Conservation (phyloP, 495 filamentous ascomycete genomes). For the Sporormia fimetaria region DNA sequence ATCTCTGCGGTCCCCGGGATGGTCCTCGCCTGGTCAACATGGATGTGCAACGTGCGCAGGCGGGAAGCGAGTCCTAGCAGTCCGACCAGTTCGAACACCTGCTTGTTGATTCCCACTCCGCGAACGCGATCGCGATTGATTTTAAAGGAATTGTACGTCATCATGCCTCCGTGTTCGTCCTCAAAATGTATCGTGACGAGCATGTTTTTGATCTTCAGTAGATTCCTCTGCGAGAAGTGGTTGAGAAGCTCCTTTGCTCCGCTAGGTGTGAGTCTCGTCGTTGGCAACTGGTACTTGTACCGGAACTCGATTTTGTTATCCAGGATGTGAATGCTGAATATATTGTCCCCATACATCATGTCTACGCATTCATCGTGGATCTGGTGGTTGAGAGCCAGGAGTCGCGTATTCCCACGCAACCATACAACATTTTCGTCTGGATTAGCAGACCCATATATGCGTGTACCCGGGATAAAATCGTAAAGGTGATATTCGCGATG, state of each 20-base stretch:
- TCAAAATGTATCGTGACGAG: conserved; percentile 33
- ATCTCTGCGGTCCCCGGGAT: conserved; percentile 12
- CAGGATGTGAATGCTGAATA: conserved; percentile 42
- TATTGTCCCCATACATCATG: conserved; percentile 30
- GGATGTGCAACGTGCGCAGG: conserved; percentile 20
- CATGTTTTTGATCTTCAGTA: conserved; percentile 30
- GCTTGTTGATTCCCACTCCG: conserved; percentile 25
- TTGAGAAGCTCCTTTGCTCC: conserved; percentile 27
- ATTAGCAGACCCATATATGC: too few relatives aligned
- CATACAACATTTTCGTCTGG: conserved; percentile 28
- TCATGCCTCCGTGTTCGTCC: conserved; percentile 35
- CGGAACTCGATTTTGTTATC: conserved; percentile 38
- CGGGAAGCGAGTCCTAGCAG: conserved; percentile 20
- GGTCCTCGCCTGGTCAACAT: conserved; percentile 20
- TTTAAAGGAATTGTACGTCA: conserved; percentile 37
- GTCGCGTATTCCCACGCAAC: conserved; percentile 27
- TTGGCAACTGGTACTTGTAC: conserved; percentile 30
- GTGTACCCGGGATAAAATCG: too few relatives aligned
- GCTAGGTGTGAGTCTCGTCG: conserved; percentile 29
- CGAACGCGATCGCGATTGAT: conserved; percentile 30
- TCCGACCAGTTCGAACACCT: conserved; percentile 28
- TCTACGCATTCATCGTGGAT: conserved; percentile 32
- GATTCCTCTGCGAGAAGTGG: conserved; percentile 26
- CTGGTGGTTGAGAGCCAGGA: conserved; percentile 26
- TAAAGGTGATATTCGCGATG: conserved; percentile 20